These are phyloP conservation scores for Tetrapisispora nanseiensis DNA, from an alignment of 805 yeast genomes.

Conservation along the genomic window DNA sequence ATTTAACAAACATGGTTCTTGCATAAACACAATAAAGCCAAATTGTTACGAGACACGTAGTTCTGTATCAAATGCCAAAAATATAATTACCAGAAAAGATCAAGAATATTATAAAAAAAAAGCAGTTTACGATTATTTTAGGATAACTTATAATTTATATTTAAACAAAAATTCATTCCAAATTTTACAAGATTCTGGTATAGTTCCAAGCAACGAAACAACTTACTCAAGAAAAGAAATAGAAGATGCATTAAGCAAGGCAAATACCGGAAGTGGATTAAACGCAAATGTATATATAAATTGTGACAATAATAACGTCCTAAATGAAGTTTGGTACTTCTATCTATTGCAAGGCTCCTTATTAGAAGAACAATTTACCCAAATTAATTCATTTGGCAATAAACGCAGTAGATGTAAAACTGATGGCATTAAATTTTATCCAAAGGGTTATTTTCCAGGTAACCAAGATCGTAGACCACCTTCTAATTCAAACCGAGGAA, in stretches of 20 bases:
- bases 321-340: slow-evolving; percentile 61
- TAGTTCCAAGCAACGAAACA: slow-evolving; percentile 49
- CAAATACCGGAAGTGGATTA: slow-evolving; percentile 39
- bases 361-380: slow-evolving; percentile 50
- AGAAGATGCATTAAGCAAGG: slow-evolving; percentile 37
- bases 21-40: slow-evolving; percentile 72
- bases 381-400: slow-evolving; percentile 44
- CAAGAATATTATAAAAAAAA: slow-evolving; percentile 15
- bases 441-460: slow-evolving; percentile 42
- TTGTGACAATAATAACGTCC: slow-evolving; percentile 43
- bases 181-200: slow-evolving; percentile 58
- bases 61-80: slow-evolving; percentile 2
- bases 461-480: slow-evolving; percentile 5
- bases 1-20: slow-evolving; percentile 89
- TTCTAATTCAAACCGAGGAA: slow-evolving; percentile 18
- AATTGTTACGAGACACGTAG: slow-evolving; percentile 47
- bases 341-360: slow-evolving; percentile 67
- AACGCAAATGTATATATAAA: slow-evolving; percentile 50
- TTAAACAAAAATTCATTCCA: slow-evolving; percentile 54
- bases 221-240: slow-evolving; percentile 52
- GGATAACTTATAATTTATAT: slow-evolving; percentile 48
- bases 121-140: slow-evolving; percentile 60
- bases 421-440: slow-evolving; percentile 59
- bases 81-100: neutral
- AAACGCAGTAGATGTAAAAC: slow-evolving; percentile 47